Percentiles rank a stretch among this genome's conserved stretches.
These are phyloP conservation scores for Yamadazyma dushanensis DNA, from an alignment of 1,139 yeast species.

Conservation along the genomic window DNA sequence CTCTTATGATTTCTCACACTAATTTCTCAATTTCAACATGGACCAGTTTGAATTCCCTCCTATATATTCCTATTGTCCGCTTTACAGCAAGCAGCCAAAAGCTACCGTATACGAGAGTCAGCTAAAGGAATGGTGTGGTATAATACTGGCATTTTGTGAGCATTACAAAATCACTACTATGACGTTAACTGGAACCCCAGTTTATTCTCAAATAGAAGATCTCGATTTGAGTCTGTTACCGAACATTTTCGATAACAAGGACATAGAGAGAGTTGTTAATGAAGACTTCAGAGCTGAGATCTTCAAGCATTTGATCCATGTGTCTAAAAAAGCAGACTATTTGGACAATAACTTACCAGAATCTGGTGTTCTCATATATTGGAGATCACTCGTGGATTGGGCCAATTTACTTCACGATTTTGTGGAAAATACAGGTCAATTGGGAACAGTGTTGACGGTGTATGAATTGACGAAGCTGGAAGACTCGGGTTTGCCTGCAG, in stretches of 20 bases:
- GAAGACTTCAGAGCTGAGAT: conserved; percentile 57
- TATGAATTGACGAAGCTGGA: conserved; percentile 73
- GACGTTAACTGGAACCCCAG: conserved; percentile 29
- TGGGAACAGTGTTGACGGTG: conserved; percentile 74
- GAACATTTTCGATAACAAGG: conserved; percentile 48
- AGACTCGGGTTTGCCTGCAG: conserved; percentile 57
- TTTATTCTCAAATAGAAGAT: conserved; percentile 27
- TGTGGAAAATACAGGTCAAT: conserved; percentile 73
- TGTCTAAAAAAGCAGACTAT: conserved; percentile 54
- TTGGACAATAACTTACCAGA: conserved; percentile 42
- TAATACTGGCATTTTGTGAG: conserved; percentile 57
- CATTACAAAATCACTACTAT: conserved; percentile 47
- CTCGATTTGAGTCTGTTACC: conserved; percentile 23
- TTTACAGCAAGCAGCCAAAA: conserved; percentile 88
- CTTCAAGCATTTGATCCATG: conserved; percentile 55
- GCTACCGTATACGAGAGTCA: conserved; percentile 77
- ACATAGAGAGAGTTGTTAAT: conserved; percentile 54
- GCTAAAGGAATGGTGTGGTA: conserved; percentile 46
- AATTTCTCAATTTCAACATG: conserved; percentile 7
- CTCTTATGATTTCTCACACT: no score
- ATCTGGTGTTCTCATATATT: conserved; percentile 55
- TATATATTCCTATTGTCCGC: conserved; percentile 86
- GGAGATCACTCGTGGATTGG: conserved; percentile 80
- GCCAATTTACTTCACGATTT: conserved; percentile 50
- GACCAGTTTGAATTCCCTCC: conserved; percentile 54